These are phyloP conservation scores for Lentinula lateritia DNA, from an alignment of 768 basidiomycete genomes.

Conservation along the genomic window DNA sequence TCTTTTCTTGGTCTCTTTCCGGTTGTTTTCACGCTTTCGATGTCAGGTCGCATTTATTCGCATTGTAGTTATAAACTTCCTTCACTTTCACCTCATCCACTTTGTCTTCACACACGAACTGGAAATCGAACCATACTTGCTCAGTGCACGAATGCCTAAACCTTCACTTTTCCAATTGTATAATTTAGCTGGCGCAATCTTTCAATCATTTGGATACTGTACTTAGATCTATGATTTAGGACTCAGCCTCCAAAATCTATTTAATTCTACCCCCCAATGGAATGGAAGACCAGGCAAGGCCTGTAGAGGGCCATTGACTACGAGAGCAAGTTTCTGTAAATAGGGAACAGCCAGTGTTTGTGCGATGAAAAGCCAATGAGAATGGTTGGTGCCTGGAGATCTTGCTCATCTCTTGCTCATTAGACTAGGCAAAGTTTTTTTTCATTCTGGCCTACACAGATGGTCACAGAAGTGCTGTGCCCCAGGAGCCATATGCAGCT, in stretches of 20 bases:
- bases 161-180: not conserved
- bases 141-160: not conserved
- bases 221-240: constrained; percentile 1
- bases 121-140: not conserved
- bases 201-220: constrained; percentile 3
- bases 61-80: constrained; percentile 2
- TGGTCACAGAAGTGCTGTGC: no score
- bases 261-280: not conserved
- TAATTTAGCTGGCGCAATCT: constrained; percentile 5
- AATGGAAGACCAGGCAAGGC: not conserved
- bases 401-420: no score
- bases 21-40: constrained; percentile 6
- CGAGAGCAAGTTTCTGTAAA: no score
- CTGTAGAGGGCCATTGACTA: no score
- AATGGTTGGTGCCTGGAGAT: no score
- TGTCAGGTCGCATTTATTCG: constrained; percentile 4
- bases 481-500: no score
- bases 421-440: no score
- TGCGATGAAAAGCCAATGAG: no score
- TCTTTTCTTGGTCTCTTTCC: not conserved
- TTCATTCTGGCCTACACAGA: no score
- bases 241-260: constrained; percentile 3
- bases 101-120: not conserved
- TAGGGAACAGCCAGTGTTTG: no score
- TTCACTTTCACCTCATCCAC: not conserved